phyloP scores from a whole-genome alignment of 805 yeast genomes.

The Jamesozyma jinghongensis region DNA sequence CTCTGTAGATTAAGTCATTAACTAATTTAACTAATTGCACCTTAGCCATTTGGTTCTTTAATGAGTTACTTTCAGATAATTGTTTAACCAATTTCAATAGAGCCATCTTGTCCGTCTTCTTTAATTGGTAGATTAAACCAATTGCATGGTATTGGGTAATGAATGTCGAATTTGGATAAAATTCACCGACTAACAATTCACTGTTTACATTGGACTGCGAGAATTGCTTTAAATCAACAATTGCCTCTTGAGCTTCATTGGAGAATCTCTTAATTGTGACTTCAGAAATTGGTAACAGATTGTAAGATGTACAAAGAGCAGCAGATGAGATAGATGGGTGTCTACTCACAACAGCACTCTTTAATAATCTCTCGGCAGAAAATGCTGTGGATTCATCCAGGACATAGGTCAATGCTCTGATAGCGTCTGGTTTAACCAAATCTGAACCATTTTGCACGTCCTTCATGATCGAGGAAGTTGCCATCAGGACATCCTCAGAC shows the following conservation, averaged over 20 bases:
- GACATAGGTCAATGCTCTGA: conserved; percentile 82
- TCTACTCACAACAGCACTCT: conserved; percentile 84
- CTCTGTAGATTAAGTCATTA: conserved; percentile 63
- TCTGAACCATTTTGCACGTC: conserved; percentile 87
- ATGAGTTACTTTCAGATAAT: conserved; percentile 47
- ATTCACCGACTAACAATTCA: conserved; percentile 17
- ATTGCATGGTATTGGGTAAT: conserved; percentile 94
- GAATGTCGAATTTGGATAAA: conserved; percentile 61
- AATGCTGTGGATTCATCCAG: conserved; percentile 86
- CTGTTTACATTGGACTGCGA: conserved; percentile 16
- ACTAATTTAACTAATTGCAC: conserved; percentile 79
- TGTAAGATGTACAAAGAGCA: conserved; percentile 87
- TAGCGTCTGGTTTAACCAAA: conserved; percentile 87
- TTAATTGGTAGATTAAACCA: conserved; percentile 78
- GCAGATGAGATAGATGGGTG: conserved; percentile 86
- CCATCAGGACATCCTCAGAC: conserved; percentile 93
- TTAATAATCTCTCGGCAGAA: conserved; percentile 85
- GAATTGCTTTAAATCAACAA: conserved; percentile 37
- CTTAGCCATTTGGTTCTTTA: conserved; percentile 75
- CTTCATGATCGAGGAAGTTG: conserved; percentile 95
- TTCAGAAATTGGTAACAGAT: conserved; percentile 78
- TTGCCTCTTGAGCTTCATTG: conserved; percentile 90
- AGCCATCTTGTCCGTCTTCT: conserved; percentile 91
- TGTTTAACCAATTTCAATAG: conserved; percentile 82
- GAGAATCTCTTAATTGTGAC: conserved; percentile 91